phyloP scores from a whole-genome alignment of 495 filamentous ascomycete genomes.

The Ramalina intermedia region DNA sequence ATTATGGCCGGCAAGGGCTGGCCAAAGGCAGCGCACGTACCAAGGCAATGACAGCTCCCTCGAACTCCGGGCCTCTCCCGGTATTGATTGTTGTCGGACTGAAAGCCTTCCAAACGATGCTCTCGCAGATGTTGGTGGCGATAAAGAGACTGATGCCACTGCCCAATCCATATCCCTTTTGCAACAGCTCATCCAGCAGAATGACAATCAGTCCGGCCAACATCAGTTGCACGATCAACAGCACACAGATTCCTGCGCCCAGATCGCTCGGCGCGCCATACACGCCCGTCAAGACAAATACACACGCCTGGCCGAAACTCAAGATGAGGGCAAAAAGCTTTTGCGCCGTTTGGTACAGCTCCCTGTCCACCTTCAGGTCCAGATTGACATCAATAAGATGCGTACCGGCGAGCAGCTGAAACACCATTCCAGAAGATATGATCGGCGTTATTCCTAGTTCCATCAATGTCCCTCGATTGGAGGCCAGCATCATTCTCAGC shows the following conservation, averaged over 20 bases:
- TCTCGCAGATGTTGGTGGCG: slow-evolving; percentile 99
- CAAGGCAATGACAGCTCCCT: slow-evolving; percentile 95
- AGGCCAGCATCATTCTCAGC: slow-evolving; percentile 99
- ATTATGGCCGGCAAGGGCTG: no score
- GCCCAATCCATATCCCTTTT: slow-evolving; percentile 98
- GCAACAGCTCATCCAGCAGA: slow-evolving; percentile 95
- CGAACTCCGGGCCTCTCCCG: slow-evolving; percentile 96
- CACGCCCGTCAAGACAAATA: slow-evolving; percentile 84
- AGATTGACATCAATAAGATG: slow-evolving; percentile 99
- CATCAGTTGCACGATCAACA: slow-evolving; percentile 92
- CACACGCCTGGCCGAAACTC: slow-evolving; percentile 90
- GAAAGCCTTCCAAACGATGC: slow-evolving; percentile 99
- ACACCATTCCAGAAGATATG: slow-evolving; percentile 99
- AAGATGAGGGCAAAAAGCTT: slow-evolving; percentile 98
- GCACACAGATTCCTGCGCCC: slow-evolving; percentile 92
- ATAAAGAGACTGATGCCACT: slow-evolving; percentile 99
- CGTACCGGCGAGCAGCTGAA: slow-evolving; percentile 96
- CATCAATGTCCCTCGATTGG: slow-evolving; percentile 98
- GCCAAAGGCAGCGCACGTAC: no score
- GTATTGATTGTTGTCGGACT: slow-evolving; percentile 99
- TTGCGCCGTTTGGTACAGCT: slow-evolving; percentile 98
- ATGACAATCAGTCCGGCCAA: slow-evolving; percentile 96
- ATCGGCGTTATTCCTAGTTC: slow-evolving; percentile 98
- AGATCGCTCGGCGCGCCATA: slow-evolving; percentile 94
- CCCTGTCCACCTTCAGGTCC: slow-evolving; percentile 97